These are phyloP conservation scores for Actinomortierella ambigua DNA, from an alignment of 371 early-diverging fungal genomes.

Conservation along the genomic window DNA sequence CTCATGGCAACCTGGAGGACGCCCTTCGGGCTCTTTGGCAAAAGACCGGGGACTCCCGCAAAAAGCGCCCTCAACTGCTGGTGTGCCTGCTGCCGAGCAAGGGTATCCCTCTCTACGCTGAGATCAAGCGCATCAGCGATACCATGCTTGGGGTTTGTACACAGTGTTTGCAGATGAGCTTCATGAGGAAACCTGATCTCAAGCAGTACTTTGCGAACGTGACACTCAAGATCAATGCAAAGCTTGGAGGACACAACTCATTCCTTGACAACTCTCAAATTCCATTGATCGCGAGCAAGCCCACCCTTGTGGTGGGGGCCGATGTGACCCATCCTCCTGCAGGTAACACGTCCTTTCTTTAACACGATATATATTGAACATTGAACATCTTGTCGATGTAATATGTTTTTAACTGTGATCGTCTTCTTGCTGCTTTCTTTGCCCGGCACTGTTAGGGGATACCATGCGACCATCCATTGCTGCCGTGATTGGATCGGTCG, in stretches of 20 bases:
- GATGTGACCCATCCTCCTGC: conserved; percentile 83
- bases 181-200: conserved; percentile 59
- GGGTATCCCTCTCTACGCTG: conserved; percentile 85
- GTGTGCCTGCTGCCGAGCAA: conserved; percentile 88
- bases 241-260: conserved; percentile 52
- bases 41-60: conserved; percentile 67
- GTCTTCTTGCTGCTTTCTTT: no score
- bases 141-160: conserved; percentile 89
- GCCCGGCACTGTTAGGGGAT: conserved; percentile 31
- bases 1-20: conserved; percentile 63
- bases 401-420: not conserved
- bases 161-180: conserved; percentile 89
- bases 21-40: conserved; percentile 73
- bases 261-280: conserved; percentile 50
- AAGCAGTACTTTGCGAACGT: conserved; percentile 70
- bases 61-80: conserved; percentile 74
- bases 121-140: conserved; percentile 93
- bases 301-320: conserved; percentile 86
- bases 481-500: conserved; percentile 81
- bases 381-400: not conserved
- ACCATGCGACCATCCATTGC: conserved; percentile 76
- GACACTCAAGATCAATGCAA: conserved; percentile 51
- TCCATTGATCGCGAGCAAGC: conserved; percentile 51
- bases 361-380: no score
- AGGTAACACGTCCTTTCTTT: conserved; percentile 26